Evolutionary conservation across 805 yeast species (phyloP).

Genomic region (Lipomyces mesembrius): DNA sequence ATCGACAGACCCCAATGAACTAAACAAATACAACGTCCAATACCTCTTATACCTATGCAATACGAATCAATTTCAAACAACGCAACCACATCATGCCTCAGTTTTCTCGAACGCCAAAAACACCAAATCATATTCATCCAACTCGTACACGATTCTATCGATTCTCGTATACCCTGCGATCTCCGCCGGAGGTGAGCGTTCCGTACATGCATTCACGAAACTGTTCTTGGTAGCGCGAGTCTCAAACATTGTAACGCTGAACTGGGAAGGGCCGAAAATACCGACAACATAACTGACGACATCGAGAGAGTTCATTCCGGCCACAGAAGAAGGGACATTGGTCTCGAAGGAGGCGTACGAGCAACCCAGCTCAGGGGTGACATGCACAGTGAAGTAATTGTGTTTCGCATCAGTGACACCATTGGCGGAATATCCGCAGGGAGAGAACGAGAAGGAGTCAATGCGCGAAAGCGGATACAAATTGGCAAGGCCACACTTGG

Average conservation of each 20-base stretch:
- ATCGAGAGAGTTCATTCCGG: conserved; percentile 44
- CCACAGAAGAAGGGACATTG: conserved; percentile 60
- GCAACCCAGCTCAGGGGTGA: conserved; percentile 93
- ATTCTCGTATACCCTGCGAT: conserved; percentile 60
- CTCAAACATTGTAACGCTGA: conserved; percentile 63
- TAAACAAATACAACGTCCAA: background rate
- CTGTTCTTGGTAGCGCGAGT: conserved; percentile 40
- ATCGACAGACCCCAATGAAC: background rate
- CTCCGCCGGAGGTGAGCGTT: conserved; percentile 37
- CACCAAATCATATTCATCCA: conserved; percentile 72
- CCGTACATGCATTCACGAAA: conserved; percentile 17
- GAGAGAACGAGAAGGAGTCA: conserved; percentile 89
- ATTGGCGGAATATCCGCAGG: conserved; percentile 95
- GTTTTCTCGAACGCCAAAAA: conserved; percentile 63
- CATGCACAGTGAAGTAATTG: conserved; percentile 80
- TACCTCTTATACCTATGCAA: background rate
- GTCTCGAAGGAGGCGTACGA: conserved; percentile 96
- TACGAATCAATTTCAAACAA: background rate
- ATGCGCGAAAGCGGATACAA: conserved; percentile 56
- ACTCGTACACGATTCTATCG: conserved; percentile 74
- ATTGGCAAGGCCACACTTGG: conserved; percentile 62
- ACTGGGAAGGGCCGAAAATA: conserved; percentile 75
- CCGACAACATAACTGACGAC: conserved; percentile 63
- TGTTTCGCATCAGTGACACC: conserved; percentile 63
- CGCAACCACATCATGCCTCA: background rate